These are phyloP conservation scores for Scytalidium lignicola DNA, from an alignment of 2,329 filamentous ascomycete species.

Conservation along the genomic window DNA sequence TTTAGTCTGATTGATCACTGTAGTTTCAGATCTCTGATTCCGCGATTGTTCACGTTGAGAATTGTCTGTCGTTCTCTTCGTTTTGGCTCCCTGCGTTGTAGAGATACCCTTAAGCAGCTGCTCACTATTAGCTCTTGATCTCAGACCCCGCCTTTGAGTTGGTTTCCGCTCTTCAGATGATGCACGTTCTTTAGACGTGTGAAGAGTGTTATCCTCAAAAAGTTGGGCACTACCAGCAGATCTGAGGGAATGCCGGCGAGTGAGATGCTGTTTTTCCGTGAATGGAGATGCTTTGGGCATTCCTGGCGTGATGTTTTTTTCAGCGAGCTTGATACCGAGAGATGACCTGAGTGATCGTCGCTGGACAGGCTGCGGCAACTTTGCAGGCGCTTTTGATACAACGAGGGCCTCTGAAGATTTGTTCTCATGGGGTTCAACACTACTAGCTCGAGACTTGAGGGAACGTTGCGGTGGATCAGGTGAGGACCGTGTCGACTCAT, in stretches of 20 bases:
- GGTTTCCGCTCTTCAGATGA: neutral
- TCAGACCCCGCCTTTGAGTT: neutral
- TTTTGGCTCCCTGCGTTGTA: neutral
- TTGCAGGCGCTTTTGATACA: neutral
- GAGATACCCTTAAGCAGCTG: neutral
- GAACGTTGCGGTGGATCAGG: constrained; percentile 9
- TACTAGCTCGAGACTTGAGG: neutral
- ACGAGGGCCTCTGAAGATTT: neutral
- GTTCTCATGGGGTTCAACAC: neutral
- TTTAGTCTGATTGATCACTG: neutral
- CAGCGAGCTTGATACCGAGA: constrained; percentile 1
- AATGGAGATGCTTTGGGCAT: neutral
- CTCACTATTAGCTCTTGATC: neutral
- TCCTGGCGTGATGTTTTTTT: neutral
- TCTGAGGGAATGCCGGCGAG: neutral
- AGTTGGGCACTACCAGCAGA: neutral
- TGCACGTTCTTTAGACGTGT: neutral
- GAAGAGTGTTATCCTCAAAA: neutral
- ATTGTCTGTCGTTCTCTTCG: neutral
- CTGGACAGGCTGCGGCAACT: constrained; percentile 1
- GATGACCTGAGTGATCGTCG: constrained; percentile 7
- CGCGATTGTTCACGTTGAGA: neutral
- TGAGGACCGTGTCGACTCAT: neutral
- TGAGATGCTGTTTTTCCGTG: neutral
- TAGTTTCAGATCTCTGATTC: neutral